Base-by-base conservation (phyloP, 2,329 filamentous ascomycete species). In the Amesomyces nigricolor region DNA sequence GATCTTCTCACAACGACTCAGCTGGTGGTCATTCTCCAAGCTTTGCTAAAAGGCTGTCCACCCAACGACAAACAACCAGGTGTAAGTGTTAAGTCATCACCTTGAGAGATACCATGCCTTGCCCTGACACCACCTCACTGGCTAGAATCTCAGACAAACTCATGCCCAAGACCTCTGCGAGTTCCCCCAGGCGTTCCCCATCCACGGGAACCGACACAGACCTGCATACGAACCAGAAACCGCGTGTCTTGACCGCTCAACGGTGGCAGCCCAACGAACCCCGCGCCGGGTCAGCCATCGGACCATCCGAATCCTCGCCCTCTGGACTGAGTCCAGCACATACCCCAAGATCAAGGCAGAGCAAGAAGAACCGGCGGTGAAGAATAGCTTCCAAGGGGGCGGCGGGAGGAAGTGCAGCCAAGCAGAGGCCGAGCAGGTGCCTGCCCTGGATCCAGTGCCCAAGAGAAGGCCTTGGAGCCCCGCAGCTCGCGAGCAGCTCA, bases 221-320 rank as follows among this genome's bases (percentile, higher is more conserved):
- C 57, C 35, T 56, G 57, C 57, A 58, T 48, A 47, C 50, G 53
- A 56, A 51, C 57, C 57, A 56, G 16, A 56, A 29, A 26, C 29
- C 46, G 40, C 32, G 35, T 29, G 45, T 29, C 47, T 37, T 58
- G 57, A 58, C 57, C 57, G 57, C 57, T 51, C 50, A 47, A 53
- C 48, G 52, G 52, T 46, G 22, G 48, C 56, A 55, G 49, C 56
- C 52, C 56, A 52, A 58, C 47, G 51, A 48, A 45, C 48, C 44
- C 19, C 39, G 8, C 35, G 17, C n/a, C 49, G 35, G 19, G 4
- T 50, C 49, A 43, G 42, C 29, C 44, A 43, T 10, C 47, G 51
- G 22, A 40, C 16, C 29, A 26, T 51, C 32, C 42, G 5, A 19
- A 40, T 32, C 17, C 16, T 26, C 17, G n/a, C 9, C 32, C 29